Conservation (phyloP, 345 rosid genomes). For the Moricandia moricandioides region DNA sequence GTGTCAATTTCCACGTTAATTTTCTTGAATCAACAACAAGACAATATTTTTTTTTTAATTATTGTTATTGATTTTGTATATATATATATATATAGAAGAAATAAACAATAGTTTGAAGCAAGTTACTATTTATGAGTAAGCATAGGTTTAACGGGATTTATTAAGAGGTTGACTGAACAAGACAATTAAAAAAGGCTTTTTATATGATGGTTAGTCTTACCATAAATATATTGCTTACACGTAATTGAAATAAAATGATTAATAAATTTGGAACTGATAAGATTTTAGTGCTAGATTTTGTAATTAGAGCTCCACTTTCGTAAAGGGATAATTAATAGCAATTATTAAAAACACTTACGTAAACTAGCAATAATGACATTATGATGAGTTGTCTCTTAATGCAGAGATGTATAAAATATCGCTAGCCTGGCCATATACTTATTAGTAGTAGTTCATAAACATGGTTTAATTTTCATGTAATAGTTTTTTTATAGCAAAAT, state of each 20-base stretch:
- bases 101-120: neutral
- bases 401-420: neutral
- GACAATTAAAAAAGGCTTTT: neutral
- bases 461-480: neutral
- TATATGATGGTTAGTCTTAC: neutral
- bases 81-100: neutral
- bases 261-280: conserved; percentile 1
- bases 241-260: neutral
- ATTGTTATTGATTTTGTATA: neutral
- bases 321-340: neutral
- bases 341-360: neutral
- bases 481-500: neutral
- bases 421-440: neutral
- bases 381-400: neutral
- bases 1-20: neutral
- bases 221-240: neutral
- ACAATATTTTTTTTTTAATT: neutral
- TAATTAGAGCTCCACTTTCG: neutral
- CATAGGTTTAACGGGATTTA: neutral
- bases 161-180: neutral
- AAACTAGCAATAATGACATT: neutral
- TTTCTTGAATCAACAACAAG: neutral
- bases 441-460: no score
- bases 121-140: neutral
- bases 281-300: neutral